These are phyloP conservation scores for Trichoderma arundinaceum DNA, from an alignment of 2,329 filamentous ascomycete species.

Conservation along the genomic window DNA sequence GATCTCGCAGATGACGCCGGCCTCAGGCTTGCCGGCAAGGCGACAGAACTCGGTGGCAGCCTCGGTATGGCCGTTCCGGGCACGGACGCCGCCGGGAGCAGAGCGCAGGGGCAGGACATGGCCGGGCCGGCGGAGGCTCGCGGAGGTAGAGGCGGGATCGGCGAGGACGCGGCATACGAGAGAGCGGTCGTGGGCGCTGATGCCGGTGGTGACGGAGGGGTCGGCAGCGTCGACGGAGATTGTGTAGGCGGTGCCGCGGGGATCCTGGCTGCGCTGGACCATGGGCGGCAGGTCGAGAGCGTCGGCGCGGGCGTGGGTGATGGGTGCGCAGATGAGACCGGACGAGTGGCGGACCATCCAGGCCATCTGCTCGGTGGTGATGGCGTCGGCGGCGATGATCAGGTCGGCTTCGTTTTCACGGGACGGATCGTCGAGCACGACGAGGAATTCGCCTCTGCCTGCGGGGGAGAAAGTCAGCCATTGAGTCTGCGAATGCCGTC, in stretches of 20 bases:
- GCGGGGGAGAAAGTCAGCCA: constrained; percentile 13
- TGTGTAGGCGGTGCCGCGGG: constrained; percentile 91
- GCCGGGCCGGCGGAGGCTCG: constrained; percentile 78
- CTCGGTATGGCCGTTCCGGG: constrained; percentile 87
- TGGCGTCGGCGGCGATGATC: constrained; percentile 85
- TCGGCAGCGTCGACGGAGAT: constrained; percentile 82
- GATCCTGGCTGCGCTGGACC: constrained; percentile 77
- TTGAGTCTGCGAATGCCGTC: background rate
- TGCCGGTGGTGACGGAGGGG: constrained; percentile 80
- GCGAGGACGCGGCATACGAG: constrained; percentile 82
- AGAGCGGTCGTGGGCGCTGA: constrained; percentile 85
- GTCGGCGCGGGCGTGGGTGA: constrained; percentile 71
- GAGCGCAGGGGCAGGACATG: constrained; percentile 89
- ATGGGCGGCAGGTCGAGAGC: constrained; percentile 84
- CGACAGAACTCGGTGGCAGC: constrained; percentile 89
- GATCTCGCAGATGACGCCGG: constrained; percentile 87
- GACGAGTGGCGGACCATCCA: constrained; percentile 94
- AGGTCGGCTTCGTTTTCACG: constrained; percentile 99
- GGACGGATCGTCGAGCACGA: constrained; percentile 88
- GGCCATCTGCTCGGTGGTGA: constrained; percentile 90
- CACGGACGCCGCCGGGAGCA: constrained; percentile 77
- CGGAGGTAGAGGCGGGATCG: constrained; percentile 60
- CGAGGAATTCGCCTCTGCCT: constrained; percentile 88
- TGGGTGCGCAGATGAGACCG: constrained; percentile 88
- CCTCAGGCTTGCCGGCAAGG: constrained; percentile 76